Base-by-base conservation (phyloP, 2,329 filamentous ascomycete species). In the Polychaeton citri region DNA sequence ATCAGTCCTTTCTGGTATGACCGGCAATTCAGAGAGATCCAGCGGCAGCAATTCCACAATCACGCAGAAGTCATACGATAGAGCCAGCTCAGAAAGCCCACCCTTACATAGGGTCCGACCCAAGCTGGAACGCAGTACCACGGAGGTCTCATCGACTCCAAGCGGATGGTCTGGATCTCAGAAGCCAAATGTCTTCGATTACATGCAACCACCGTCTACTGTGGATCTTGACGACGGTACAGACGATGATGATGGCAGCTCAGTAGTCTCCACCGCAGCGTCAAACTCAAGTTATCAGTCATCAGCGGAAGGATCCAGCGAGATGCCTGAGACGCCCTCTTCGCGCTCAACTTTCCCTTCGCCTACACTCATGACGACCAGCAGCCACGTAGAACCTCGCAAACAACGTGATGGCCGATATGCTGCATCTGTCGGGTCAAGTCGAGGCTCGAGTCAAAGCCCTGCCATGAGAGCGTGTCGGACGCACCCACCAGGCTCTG, bases 31-130 rank as follows among this genome's bases (percentile, higher is more conserved):
- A 10, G 55, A 50, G 34, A 49, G 49, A 12, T 64, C 62, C 2
- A 63, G 58, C 43, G 61, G 55, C n/a, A 67, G 63, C 46, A 62
- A 56, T 37, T 63, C 62, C 2, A 66, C 64, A 3, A 54, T 65
- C 9, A 66, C 61, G 8, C 62, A 64, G 41, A 51, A 51, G 30
- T 61, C 60, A 4, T 63, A 63, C 41, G 51, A 62, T 37, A 51
- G 52, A 30, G 43, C 43, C 21, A 35, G 39, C 21, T 40, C 39
- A 26, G 34, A 46, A 15, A 26, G 31, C n/a, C 37, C 39, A 8
- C 35, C 38, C 34, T 33, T 35, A 30, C 38, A 38, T 33, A 33
- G 26, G 34, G 21, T 20, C 9, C 32, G 35, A 28, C 21, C 42
- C 32, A 40, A 32, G 35, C 38, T 40, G 40, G 43, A 38, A 19